Evolutionary conservation across 2,329 filamentous ascomycete species (phyloP), one percentile per base, ranked within the genome.

Genomic region (Trichoderma koningii): DNA sequence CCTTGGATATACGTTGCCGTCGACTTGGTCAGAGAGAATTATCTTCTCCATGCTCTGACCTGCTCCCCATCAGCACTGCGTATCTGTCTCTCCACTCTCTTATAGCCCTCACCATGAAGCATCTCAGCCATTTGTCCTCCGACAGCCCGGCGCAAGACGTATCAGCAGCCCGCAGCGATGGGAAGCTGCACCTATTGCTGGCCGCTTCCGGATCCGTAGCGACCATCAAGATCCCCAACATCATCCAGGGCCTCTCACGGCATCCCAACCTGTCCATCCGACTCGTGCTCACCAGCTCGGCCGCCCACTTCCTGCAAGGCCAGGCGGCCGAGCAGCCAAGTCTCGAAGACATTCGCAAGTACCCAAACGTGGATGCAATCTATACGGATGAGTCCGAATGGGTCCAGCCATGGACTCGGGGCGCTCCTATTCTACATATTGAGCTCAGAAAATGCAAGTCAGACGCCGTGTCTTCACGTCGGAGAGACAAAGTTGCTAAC

Each of bases 301-400:
- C 94, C 0, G 78, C 83, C 26, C 83, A 88, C 34, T 98, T 98
- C 75, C 86, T 98, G 0, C 81, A 81, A 14, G 91, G 89, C 30
- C 91, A 96, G 74, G 86, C 87, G 41, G 73, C 76, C 3, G 93
- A 97, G 76, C 92, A 97, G 75, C 92, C 93, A 0, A 80, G 83
- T 0, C 75, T 95, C 2, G 77, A 81, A 0, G 77, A 83, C 0
- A 78, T 97, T 5, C 76, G 80, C 14, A 71, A 76, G 3, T 77
- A 91, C 5, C 85, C 87, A 3, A 89, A 90, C 68, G 90, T 98
- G 7, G 92, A 96, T 50, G 91, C 83, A 21, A 83, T 97, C 55
- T 93, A 97, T 76, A 81, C 83, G 9, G 92, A 98, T 73, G 85
- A 86, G n/a, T 91, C 93, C 69, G 95, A 98, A 76, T 97, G 93